Evolutionary conservation across 441 rosid genomes (phyloP).

Genomic region (Gossypium schwendimanii): DNA sequence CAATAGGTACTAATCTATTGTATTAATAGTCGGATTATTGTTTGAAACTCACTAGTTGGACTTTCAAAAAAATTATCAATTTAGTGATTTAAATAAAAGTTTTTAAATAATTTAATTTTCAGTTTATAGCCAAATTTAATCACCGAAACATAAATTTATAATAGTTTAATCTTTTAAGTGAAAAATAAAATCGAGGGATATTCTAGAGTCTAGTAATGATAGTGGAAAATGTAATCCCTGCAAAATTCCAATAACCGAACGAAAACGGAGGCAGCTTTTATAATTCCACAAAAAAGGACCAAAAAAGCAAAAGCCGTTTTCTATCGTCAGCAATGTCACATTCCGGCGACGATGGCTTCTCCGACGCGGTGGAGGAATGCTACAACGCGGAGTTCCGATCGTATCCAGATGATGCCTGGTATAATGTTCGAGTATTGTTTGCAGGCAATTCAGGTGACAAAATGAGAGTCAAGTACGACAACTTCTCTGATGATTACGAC

Average conservation of each 20-base stretch:
- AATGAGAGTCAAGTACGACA: slow-evolving; percentile 22
- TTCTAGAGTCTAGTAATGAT: neutral
- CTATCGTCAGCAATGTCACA: neutral
- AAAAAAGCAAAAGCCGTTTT: neutral
- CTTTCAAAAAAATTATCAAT: no score
- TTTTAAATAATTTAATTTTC: no score
- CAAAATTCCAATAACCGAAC: neutral
- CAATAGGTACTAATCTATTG: no score
- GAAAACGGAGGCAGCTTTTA: neutral
- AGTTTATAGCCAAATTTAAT: no score
- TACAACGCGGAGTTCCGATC: slow-evolving; percentile 26
- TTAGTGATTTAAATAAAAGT: no score
- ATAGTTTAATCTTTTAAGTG: no score
- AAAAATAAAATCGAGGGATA: neutral
- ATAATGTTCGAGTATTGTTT: slow-evolving; percentile 16
- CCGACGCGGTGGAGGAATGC: neutral
- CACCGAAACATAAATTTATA: no score
- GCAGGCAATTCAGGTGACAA: slow-evolving; percentile 15
- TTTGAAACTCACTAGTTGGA: accelerated
- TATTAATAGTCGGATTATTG: no score
- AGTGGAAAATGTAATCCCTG: no score
- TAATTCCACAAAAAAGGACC: neutral
- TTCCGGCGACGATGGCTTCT: neutral
- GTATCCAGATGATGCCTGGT: slow-evolving; percentile 36
- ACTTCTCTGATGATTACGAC: slow-evolving; percentile 21